Base-by-base conservation (phyloP, 129 eudicot genomes). In the Sambucus nigra region DNA sequence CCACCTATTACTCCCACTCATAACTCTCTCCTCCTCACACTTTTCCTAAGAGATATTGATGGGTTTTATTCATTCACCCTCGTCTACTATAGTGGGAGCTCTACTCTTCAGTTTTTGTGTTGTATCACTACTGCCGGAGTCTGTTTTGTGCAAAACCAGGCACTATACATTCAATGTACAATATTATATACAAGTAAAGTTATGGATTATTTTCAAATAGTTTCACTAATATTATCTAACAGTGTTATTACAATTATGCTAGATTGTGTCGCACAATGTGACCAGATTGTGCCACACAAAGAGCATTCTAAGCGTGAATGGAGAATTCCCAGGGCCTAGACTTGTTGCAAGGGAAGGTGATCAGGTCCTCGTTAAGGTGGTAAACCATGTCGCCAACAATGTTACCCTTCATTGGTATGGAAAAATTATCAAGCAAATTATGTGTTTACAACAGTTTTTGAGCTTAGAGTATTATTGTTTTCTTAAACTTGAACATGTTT, bases 161-260 rank as follows among this genome's bases (percentile, higher is more conserved):
- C 62, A 64, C 39, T 71, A 71, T 58, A 71, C 70, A 35, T 63
- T 71, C 67, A 71, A 71, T 58, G 76, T 71, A 56, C 45, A 11
- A 6, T 31, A 19, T 16, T 31, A 18, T 17, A 7, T 8, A 54
- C 16, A 20, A 13, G 13, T 40, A 2, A 13, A 9, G 5, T 42
- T 9, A 15, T 42, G 7, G 48, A 0, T 13, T 8, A 33, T 54
- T 54, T 39, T 29, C 38, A 7, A 4, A 5, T 7, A 12, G 2
- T 53, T 24, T 7, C 13, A 4, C 9, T 53, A n/a, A 15, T 12
- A 12, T 52, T 52, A 7, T 9, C 2, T 57, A 0, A 16, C 0
- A n/a, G 40, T 13, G 11, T 51, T 51, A 1, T 35, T 49, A 10
- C 22, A 46, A 10, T 42, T 65, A 3, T 61, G 57, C 22, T 33